Percentiles rank a stretch among this genome's conserved stretches.
Conservation (phyloP, 306 rosid species). For the Casuarina equisetifolia region DNA sequence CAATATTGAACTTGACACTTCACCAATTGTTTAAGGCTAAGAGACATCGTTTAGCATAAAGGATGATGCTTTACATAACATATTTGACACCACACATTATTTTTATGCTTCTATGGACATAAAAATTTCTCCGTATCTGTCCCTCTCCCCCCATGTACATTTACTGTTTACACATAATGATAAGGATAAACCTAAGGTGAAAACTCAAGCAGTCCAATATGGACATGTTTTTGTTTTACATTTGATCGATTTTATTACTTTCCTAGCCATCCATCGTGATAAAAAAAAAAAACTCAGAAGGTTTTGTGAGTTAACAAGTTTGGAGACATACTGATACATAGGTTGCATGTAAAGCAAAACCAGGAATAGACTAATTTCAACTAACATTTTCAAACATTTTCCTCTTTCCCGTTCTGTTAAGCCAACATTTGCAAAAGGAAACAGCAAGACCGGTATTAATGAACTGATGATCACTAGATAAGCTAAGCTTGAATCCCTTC, state of each 20-base stretch:
- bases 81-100: background rate
- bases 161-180: background rate
- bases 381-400: conserved; percentile 51
- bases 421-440: conserved; percentile 81
- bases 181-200: conserved; percentile 19
- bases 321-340: conserved; percentile 3
- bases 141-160: background rate
- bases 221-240: background rate
- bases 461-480: conserved; percentile 73
- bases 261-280: background rate
- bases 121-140: background rate
- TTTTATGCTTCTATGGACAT: background rate
- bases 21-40: background rate
- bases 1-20: background rate
- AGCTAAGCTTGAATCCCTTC: conserved; percentile 57
- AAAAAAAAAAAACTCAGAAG: conserved; percentile 1
- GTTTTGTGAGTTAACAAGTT: conserved; percentile 8
- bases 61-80: background rate
- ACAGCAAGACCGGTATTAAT: conserved; percentile 77
- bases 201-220: background rate
- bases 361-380: conserved; percentile 21
- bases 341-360: conserved; percentile 18
- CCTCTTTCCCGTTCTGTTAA: conserved; percentile 75
- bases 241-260: background rate
- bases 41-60: background rate